Evolutionary conservation across 2,329 filamentous ascomycete species (phyloP).

Genomic region (Aspergillus flavus): DNA sequence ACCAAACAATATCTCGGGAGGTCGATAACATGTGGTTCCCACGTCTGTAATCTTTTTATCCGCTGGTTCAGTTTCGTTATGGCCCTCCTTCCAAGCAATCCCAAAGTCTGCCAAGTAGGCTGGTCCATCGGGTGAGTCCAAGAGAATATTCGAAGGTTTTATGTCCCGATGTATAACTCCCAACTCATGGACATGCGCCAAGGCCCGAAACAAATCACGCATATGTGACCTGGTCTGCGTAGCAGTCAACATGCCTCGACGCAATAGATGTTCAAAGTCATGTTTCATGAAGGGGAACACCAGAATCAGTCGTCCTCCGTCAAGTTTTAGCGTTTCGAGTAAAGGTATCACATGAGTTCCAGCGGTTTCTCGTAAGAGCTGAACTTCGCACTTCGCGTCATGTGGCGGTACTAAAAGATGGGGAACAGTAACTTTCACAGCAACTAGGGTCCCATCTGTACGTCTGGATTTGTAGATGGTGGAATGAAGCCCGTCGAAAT

Average conservation of each 20-base stretch:
- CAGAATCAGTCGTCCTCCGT: constrained; percentile 73
- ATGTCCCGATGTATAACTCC: constrained; percentile 91
- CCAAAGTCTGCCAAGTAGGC: constrained; percentile 89
- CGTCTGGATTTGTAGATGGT: constrained; percentile 72
- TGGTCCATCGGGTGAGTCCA: constrained; percentile 67
- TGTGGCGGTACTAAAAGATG: constrained; percentile 76
- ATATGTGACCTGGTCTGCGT: constrained; percentile 55
- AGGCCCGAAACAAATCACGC: constrained; percentile 69
- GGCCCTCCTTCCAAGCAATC: constrained; percentile 75
- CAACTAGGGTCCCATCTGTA: constrained; percentile 55
- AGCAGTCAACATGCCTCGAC: constrained; percentile 44
- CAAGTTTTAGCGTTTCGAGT: constrained; percentile 69
- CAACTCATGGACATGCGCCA: constrained; percentile 70
- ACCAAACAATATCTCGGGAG: constrained; percentile 89
- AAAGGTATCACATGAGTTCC: constrained; percentile 66
- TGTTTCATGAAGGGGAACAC: constrained; percentile 82
- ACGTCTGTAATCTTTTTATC: constrained; percentile 84
- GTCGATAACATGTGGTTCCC: constrained; percentile 86
- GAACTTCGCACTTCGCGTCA: constrained; percentile 76
- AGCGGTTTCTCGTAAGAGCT: constrained; percentile 67
- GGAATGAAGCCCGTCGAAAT: constrained; percentile 74
- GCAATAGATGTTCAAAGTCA: constrained; percentile 71
- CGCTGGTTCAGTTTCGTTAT: constrained; percentile 61
- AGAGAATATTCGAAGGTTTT: constrained; percentile 86
- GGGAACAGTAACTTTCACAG: constrained; percentile 84